Evolutionary conservation across 2,329 filamentous ascomycete genomes (phyloP).

Genomic region (Juglanconis juglandina): DNA sequence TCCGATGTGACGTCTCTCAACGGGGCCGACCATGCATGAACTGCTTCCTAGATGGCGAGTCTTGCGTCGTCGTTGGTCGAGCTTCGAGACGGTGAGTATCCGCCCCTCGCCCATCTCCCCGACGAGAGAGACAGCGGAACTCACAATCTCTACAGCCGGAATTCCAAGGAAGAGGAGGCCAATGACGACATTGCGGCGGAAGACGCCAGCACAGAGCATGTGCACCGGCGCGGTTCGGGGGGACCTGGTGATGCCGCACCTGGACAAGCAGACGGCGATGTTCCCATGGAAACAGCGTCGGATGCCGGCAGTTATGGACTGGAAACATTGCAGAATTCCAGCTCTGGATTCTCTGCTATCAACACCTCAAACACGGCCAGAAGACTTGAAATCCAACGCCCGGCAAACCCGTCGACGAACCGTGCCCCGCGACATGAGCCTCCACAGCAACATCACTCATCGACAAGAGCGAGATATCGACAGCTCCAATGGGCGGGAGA

Average conservation of each 20-base stretch:
- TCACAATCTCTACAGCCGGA: neutral
- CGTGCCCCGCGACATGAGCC: neutral
- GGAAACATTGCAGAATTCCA: neutral
- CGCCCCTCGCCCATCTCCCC: no score
- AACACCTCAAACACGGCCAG: neutral
- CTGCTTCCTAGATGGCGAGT: constrained; percentile 48
- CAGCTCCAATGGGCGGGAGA: constrained; percentile 25
- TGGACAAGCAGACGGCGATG: constrained; percentile 20
- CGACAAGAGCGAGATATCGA: constrained; percentile 10
- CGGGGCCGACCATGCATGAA: constrained; percentile 49
- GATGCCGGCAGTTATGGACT: constrained; percentile 4
- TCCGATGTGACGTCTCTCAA: constrained; percentile 48
- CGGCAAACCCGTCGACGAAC: neutral
- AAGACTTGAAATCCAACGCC: neutral
- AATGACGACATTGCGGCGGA: neutral
- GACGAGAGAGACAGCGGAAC: neutral
- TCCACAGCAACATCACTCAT: neutral
- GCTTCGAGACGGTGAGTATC: constrained; percentile 37
- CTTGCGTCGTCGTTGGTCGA: constrained; percentile 37
- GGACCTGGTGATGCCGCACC: constrained; percentile 21
- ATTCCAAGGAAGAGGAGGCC: neutral
- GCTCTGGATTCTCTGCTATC: neutral
- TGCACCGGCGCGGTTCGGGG: neutral
- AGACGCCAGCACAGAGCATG: neutral
- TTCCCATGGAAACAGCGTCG: neutral